phyloP scores from a whole-genome alignment of 257 asterid species.

The Fraxinus anomala region DNA sequence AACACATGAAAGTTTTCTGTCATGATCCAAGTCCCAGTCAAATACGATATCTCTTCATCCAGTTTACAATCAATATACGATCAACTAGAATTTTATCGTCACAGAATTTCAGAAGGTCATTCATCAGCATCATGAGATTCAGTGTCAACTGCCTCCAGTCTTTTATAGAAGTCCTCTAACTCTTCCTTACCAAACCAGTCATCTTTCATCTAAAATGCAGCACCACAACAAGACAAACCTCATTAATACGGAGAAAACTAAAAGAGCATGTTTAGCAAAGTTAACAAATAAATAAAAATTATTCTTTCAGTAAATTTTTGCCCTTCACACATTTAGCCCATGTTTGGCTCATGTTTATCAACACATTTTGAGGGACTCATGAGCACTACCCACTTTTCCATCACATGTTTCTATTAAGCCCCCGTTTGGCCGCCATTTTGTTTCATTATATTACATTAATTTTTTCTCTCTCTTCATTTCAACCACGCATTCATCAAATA shows the following conservation, averaged over 20 bases:
- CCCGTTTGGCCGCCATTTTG: too few species aligned
- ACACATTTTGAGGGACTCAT: too few species aligned
- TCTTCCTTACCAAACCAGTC: constrained; percentile 49
- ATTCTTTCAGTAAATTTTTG: too few species aligned
- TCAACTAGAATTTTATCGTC: not conserved
- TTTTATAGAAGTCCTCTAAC: constrained; percentile 35
- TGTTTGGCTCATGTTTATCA: too few species aligned
- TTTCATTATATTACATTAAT: too few species aligned
- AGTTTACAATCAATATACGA: not conserved
- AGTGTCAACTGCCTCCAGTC: constrained; percentile 25
- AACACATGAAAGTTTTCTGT: not conserved
- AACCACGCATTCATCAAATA: too few species aligned
- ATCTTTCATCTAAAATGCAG: constrained; percentile 40
- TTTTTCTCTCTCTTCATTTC: too few species aligned
- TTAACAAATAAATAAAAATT: too few species aligned
- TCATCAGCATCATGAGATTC: not conserved
- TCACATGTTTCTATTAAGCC: too few species aligned
- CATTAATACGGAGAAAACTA: not conserved
- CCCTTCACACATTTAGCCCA: too few species aligned
- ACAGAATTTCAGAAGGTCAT: not conserved
- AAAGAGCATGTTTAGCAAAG: too few species aligned
- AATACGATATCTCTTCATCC: not conserved
- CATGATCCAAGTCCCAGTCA: not conserved
- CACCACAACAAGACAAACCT: not conserved
- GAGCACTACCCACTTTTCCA: too few species aligned